phyloP scores from a whole-genome alignment of 2,329 filamentous ascomycete species.

The Zymoseptoria crescenta region DNA sequence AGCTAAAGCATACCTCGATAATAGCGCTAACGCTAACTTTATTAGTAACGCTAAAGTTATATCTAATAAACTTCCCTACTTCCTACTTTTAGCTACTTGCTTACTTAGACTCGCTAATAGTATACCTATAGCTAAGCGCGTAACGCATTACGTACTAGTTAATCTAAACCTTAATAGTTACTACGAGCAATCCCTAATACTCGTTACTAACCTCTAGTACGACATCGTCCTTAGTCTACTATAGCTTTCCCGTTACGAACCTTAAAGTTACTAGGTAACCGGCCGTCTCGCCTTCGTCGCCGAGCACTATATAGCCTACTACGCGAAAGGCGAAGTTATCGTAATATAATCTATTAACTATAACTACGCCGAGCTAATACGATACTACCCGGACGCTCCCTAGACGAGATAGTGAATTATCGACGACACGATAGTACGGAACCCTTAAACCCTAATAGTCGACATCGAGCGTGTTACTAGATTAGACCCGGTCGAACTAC shows the following conservation, averaged over 20 bases:
- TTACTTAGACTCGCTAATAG: too few relatives aligned
- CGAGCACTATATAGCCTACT: too few relatives aligned
- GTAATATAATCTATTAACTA: too few relatives aligned
- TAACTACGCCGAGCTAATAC: neutral
- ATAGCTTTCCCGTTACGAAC: neutral
- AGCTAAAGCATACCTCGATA: too few relatives aligned
- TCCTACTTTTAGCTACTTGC: too few relatives aligned
- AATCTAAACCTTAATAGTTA: neutral
- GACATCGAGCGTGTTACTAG: neutral
- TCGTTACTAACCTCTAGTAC: neutral
- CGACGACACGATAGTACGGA: too few relatives aligned
- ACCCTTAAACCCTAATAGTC: neutral
- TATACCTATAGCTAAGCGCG: neutral
- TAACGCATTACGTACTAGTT: neutral
- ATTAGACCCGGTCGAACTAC: neutral
- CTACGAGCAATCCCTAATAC: neutral
- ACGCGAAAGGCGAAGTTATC: neutral
- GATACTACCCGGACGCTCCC: neutral
- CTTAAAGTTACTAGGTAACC: neutral
- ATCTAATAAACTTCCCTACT: too few relatives aligned
- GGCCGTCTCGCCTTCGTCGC: neutral
- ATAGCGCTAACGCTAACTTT: too few relatives aligned
- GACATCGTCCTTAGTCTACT: neutral
- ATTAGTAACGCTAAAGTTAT: too few relatives aligned
- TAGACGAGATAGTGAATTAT: neutral